A percentile compares a stretch with the other conserved stretches of the same genome.
These are phyloP conservation scores for Rhexocercosporidium sp. DNA, from an alignment of 2,329 filamentous ascomycete genomes.

Conservation along the genomic window DNA sequence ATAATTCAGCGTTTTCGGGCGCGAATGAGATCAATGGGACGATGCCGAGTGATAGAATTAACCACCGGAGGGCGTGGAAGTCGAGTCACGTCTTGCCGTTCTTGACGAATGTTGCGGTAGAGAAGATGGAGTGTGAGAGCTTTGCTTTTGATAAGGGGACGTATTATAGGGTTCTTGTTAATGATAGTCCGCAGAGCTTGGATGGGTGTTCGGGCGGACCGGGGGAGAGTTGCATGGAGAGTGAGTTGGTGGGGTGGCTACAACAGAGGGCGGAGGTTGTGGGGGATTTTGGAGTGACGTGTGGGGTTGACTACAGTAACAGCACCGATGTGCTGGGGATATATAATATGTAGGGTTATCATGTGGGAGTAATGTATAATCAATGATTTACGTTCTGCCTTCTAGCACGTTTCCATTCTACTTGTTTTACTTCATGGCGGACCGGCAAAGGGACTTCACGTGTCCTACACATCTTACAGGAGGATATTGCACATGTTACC, in stretches of 20 bases:
- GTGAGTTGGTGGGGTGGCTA: constrained; percentile 28
- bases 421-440: no score
- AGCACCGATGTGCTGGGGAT: constrained; percentile 36
- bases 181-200: constrained; percentile 54
- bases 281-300: constrained; percentile 49
- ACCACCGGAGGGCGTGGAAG: constrained; percentile 55
- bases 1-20: constrained; percentile 55
- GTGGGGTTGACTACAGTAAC: constrained; percentile 41
- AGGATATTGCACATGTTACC: no score
- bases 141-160: constrained; percentile 51
- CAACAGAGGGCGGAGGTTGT: constrained; percentile 43
- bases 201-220: constrained; percentile 55
- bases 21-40: constrained; percentile 53
- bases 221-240: constrained; percentile 48
- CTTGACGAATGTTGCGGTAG: constrained; percentile 57
- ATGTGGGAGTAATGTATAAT: not conserved
- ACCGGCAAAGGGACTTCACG: no score
- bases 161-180: constrained; percentile 57
- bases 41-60: constrained; percentile 54
- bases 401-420: no score
- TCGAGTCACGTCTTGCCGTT: constrained; percentile 59
- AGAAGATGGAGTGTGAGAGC: constrained; percentile 57
- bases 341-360: constrained; percentile 20
- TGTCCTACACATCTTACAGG: no score
- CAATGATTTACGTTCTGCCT: no score